Conservation (phyloP, 2,329 filamentous ascomycete species). For the Pseudopyrenochaeta lycopersici region DNA sequence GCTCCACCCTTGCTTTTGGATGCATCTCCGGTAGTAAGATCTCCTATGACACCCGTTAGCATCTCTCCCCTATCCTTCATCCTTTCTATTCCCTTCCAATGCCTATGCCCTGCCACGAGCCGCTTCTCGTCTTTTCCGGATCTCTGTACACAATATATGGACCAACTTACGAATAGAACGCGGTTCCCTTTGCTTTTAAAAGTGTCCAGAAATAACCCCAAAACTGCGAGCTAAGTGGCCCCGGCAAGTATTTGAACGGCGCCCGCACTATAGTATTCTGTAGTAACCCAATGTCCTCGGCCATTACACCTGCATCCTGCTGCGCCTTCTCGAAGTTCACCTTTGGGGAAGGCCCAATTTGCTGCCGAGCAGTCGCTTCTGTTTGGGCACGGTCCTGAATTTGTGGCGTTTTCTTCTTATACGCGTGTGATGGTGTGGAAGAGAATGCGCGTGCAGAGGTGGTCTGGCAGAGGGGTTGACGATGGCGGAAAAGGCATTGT, state of each 20-base stretch:
- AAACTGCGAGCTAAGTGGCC: slow-evolving; percentile 7
- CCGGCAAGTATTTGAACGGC: slow-evolving; percentile 18
- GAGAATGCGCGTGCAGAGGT: slow-evolving; percentile 33
- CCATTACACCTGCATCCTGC: slow-evolving; percentile 12
- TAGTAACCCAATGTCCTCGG: slow-evolving; percentile 34
- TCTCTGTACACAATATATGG: background rate
- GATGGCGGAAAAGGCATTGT: slow-evolving; percentile 38
- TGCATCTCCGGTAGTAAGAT: slow-evolving; percentile 19
- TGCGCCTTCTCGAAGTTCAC: slow-evolving; percentile 10
- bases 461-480: slow-evolving; percentile 7
- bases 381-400: slow-evolving; percentile 16
- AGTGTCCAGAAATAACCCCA: slow-evolving; percentile 30
- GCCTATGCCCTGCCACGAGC: background rate
- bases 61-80: background rate
- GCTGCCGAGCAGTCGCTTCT: slow-evolving; percentile 10
- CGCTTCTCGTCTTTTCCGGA: background rate
- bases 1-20: slow-evolving; percentile 20
- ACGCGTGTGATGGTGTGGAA: slow-evolving; percentile 24
- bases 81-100: background rate
- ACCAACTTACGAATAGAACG: slow-evolving; percentile 25
- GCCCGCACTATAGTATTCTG: slow-evolving; percentile 32
- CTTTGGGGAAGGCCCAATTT: slow-evolving; percentile 17
- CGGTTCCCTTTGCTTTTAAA: slow-evolving; percentile 23
- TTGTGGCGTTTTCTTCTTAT: slow-evolving; percentile 10
- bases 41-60: slow-evolving; percentile 19